These are phyloP conservation scores for Dendrocalamus latiflorus DNA, from an alignment of 202 grass and related monocot species.

Conservation along the genomic window DNA sequence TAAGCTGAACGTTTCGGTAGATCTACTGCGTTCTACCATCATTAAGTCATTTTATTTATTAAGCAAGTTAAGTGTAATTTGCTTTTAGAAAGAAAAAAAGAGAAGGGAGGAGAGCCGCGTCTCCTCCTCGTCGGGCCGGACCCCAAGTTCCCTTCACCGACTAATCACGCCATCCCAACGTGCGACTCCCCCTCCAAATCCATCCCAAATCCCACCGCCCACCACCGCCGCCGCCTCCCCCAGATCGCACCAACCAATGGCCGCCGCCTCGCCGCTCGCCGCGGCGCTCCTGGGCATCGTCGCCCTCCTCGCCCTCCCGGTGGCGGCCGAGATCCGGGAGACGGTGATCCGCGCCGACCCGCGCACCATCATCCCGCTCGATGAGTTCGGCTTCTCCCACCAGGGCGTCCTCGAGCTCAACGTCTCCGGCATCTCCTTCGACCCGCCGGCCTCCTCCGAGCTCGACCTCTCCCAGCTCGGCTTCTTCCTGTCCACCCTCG, in stretches of 20 bases:
- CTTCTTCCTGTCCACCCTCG: constrained; percentile 93
- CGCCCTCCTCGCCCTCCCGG: constrained; percentile 15
- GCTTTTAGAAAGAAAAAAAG: no score
- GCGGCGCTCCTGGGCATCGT: constrained; percentile 3
- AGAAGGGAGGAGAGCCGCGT: neutral
- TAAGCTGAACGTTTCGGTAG: neutral
- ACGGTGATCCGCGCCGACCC: constrained; percentile 59
- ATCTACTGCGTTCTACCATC: neutral
- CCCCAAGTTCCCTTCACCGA: constrained; percentile 21
- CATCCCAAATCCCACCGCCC: constrained; percentile 32
- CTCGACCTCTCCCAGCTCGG: constrained; percentile 83
- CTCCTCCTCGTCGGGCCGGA: neutral
- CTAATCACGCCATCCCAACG: constrained; percentile 36
- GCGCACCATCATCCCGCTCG: constrained; percentile 86
- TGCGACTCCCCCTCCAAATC: constrained; percentile 22
- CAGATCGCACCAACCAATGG: constrained; percentile 46
- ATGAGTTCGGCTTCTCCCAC: constrained; percentile 84
- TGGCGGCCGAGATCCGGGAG: constrained; percentile 69
- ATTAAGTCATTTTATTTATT: neutral
- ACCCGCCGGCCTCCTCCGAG: constrained; percentile 38
- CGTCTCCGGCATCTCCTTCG: constrained; percentile 68
- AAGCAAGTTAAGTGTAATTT: neutral
- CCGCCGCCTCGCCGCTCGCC: constrained; percentile 16
- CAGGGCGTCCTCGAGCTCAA: constrained; percentile 76
- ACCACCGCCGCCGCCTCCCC: neutral